Percentiles rank a stretch among this genome's conserved stretches.
Conservation (phyloP, 257 asterid species). For the Thymus mandschuricus region DNA sequence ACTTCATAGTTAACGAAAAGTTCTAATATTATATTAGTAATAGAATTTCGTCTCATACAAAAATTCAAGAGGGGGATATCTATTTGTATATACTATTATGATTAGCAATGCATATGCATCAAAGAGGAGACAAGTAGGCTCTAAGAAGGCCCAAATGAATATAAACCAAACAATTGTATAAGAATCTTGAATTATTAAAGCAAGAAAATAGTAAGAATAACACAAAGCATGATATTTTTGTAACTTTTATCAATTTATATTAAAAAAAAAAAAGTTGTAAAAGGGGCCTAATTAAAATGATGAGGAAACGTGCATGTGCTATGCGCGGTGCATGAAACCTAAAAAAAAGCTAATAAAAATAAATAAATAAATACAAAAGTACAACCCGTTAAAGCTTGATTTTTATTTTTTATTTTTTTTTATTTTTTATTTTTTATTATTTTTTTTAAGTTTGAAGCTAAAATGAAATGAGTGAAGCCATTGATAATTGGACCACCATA, state of each 20-base stretch:
- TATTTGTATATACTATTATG: too few species aligned
- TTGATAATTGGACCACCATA: constrained; percentile 32
- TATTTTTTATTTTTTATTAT: background rate
- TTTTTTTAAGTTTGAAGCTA: constrained; percentile 2
- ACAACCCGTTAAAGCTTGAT: constrained; percentile 27
- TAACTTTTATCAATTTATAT: background rate
- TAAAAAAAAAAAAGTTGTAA: constrained; percentile 24
- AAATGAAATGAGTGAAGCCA: constrained; percentile 31
- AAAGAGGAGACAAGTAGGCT: constrained; percentile 30
- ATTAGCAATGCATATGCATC: too few species aligned
- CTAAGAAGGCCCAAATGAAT: constrained; percentile 26
- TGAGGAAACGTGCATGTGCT: constrained; percentile 32
- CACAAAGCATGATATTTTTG: constrained; percentile 9
- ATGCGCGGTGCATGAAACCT: constrained; percentile 18
- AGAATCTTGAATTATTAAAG: background rate
- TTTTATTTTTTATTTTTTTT: background rate
- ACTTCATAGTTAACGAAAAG: too few species aligned
- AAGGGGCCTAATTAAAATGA: constrained; percentile 7
- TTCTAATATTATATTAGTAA: too few species aligned
- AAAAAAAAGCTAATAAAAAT: background rate
- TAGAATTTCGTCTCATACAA: too few species aligned
- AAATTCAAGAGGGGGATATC: too few species aligned
- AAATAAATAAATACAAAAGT: constrained; percentile 5
- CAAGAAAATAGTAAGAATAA: constrained; percentile 6
- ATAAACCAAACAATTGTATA: constrained; percentile 27